These are phyloP conservation scores for Prosopis cineraria DNA, from an alignment of 306 rosid genomes.

Conservation along the genomic window DNA sequence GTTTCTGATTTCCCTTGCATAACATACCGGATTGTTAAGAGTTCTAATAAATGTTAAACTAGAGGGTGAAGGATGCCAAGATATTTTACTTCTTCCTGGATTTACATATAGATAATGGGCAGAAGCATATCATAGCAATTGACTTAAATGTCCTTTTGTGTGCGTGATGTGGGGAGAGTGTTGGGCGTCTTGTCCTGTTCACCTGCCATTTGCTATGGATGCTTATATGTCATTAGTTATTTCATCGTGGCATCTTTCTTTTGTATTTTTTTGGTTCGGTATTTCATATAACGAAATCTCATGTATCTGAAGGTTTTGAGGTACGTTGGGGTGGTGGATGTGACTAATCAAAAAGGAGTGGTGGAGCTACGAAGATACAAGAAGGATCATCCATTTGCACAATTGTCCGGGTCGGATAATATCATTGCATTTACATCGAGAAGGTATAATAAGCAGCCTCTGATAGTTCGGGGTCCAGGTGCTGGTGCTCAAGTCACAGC, in stretches of 20 bases:
- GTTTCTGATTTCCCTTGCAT: not conserved
- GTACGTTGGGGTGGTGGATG: slow-evolving; percentile 93
- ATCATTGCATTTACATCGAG: slow-evolving; percentile 90
- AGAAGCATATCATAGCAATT: not conserved
- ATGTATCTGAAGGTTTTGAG: slow-evolving; percentile 81
- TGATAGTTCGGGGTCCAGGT: slow-evolving; percentile 95
- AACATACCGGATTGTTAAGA: not conserved
- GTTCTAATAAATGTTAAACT: not conserved
- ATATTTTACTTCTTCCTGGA: not conserved
- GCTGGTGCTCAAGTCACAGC: slow-evolving; percentile 99
- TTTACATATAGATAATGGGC: not conserved
- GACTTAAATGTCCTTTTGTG: not conserved
- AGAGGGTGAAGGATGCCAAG: not conserved
- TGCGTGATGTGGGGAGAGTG: not conserved
- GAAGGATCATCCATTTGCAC: slow-evolving; percentile 96
- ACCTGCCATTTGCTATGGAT: not conserved
- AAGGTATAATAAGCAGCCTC: slow-evolving; percentile 80
- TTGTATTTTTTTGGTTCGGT: not conserved
- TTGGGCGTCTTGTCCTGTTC: not conserved
- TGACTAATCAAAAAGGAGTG: slow-evolving; percentile 62
- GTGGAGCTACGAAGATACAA: slow-evolving; percentile 82
- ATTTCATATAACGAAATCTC: slow-evolving; percentile 20
- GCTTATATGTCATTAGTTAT: not conserved
- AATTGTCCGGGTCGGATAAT: slow-evolving; percentile 89
- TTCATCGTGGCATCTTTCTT: not conserved